Base-by-base conservation (phyloP, 2,329 filamentous ascomycete genomes). In the Aspergillus carbonarius region DNA sequence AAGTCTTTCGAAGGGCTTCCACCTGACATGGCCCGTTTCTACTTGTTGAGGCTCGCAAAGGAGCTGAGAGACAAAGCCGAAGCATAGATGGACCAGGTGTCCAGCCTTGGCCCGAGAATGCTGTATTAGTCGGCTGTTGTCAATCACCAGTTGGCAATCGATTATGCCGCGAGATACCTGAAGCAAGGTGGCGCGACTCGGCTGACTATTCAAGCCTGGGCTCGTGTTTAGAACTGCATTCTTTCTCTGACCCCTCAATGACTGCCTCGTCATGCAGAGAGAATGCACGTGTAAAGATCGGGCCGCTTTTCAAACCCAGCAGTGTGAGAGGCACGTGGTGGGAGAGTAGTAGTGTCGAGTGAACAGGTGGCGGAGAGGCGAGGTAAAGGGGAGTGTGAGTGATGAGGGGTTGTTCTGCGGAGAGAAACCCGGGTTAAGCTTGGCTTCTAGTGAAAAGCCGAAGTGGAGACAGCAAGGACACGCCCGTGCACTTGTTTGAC, bases 1-100 rank as follows among this genome's bases (percentile, higher is more conserved):
- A 66, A 65, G 50, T 66, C 66, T 7, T 74, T 76, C 55, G 68
- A 73, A 12, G 83, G 80, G 9, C 64, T 93, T 27, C 89, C 91
- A 2, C 72, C 74, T 25, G 87, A 89, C 65, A 83, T 90, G 60
- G 82, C 83, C n/a, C 81, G 81, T 46, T 96, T 96, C 68, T 96
- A 96, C 74, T 70, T 96, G 35, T 78, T 85, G 61, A 82, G 91
- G 61, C 74, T 96, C 59, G 89, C 84, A 0, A 83, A 85, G 54
- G 92, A 96, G 73, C 75, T 96, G 59, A 67, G 74, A 66, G 75
- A 65, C 13, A 65, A 66, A 55, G 66, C 68, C 12, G 58, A 63
- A 58, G 54, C 61, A 63, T 72, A 57, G 66, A 47, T 40, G 48
- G 20, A 32, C 27, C 27, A 27, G 47, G 25, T 61, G 23, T 51